These are phyloP conservation scores for Eremochloa ophiuroides DNA, from an alignment of 176 grass and related monocot genomes.

Conservation along the genomic window DNA sequence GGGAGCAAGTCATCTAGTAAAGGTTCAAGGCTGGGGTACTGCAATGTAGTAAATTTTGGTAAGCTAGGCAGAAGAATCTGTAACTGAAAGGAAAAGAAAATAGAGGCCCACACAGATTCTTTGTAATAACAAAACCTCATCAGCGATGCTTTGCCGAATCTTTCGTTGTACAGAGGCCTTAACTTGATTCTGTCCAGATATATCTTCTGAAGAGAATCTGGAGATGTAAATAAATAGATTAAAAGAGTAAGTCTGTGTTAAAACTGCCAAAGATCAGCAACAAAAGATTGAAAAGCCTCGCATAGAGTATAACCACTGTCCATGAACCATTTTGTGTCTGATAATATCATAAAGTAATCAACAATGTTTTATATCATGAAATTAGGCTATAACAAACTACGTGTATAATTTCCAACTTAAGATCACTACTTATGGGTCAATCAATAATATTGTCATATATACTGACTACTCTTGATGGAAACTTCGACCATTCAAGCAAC, in stretches of 20 bases:
- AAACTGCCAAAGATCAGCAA: neutral
- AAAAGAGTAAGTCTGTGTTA: neutral
- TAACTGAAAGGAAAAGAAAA: constrained; percentile 6
- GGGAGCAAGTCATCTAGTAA: constrained; percentile 89
- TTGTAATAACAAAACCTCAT: constrained; percentile 48
- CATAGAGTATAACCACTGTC: neutral
- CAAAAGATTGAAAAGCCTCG: neutral
- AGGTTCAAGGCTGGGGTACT: constrained; percentile 94
- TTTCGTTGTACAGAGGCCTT: constrained; percentile 84
- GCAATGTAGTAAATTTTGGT: constrained; percentile 26
- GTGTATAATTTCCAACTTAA: neutral
- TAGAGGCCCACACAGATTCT: neutral
- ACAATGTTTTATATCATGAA: neutral
- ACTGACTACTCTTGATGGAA: neutral
- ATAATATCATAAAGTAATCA: neutral
- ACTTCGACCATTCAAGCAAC: neutral
- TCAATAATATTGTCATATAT: neutral
- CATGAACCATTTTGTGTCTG: neutral
- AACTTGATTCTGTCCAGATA: constrained; percentile 98
- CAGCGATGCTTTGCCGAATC: constrained; percentile 90
- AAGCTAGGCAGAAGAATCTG: neutral
- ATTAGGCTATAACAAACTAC: neutral
- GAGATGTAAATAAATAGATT: neutral
- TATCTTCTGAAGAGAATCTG: constrained; percentile 90
- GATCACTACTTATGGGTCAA: neutral